Conservation (phyloP, 1,139 yeast genomes). For the Debaryomyces nepalensis region DNA sequence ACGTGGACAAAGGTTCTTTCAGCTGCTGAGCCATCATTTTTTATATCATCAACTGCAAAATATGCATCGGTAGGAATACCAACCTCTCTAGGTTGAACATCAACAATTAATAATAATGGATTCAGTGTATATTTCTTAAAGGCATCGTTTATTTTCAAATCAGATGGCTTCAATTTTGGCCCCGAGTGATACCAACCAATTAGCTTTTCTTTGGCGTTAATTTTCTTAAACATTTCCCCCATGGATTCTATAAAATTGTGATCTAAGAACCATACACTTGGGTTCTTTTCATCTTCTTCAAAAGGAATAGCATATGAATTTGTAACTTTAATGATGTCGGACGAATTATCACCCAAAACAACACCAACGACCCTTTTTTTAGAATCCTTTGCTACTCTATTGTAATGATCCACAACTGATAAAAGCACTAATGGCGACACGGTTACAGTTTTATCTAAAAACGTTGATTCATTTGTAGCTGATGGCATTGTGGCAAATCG, state of each 20-base stretch:
- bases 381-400: constrained; percentile 70
- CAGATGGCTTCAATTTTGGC: constrained; percentile 87
- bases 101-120: constrained; percentile 88
- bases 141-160: constrained; percentile 84
- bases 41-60: constrained; percentile 91
- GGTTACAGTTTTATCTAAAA: constrained; percentile 66
- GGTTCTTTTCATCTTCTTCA: constrained; percentile 92
- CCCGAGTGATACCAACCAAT: constrained; percentile 99
- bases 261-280: constrained; percentile 96
- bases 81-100: constrained; percentile 78
- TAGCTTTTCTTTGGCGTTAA: constrained; percentile 92
- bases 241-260: constrained; percentile 95
- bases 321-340: constrained; percentile 65
- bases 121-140: constrained; percentile 83
- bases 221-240: constrained; percentile 98
- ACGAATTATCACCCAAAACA: constrained; percentile 76
- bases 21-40: constrained; percentile 94
- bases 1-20: constrained; percentile 93
- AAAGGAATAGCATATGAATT: constrained; percentile 90
- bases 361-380: constrained; percentile 94
- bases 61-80: constrained; percentile 98
- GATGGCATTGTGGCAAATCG: constrained; percentile 16
- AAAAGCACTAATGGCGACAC: constrained; percentile 95
- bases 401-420: constrained; percentile 94
- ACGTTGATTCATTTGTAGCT: constrained; percentile 36